These are phyloP conservation scores for Leccinum subgranulosum DNA, from an alignment of 768 basidiomycete species.

Conservation along the genomic window DNA sequence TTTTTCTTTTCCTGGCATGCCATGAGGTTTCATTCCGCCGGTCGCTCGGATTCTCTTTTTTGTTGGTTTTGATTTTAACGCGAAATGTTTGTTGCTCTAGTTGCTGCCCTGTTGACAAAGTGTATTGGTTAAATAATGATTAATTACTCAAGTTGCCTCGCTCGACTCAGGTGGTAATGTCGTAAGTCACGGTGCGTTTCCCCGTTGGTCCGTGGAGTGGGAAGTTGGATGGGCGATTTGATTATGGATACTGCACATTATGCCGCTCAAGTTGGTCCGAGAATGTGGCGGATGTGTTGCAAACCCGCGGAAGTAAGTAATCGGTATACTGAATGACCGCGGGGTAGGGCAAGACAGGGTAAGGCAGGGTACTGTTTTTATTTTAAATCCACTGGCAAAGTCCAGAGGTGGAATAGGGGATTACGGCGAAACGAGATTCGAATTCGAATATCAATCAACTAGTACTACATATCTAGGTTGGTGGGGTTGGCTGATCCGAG, in stretches of 20 bases:
- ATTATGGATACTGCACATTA: no score
- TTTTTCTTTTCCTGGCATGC: neutral
- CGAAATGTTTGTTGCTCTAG: neutral
- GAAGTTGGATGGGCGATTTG: no score
- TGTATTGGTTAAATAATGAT: neutral
- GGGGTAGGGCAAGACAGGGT: neutral
- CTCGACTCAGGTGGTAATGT: neutral
- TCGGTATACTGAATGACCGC: neutral
- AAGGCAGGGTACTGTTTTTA: neutral
- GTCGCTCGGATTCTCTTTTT: neutral
- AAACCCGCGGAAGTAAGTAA: neutral
- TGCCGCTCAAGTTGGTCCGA: no score
- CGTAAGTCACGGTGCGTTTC: neutral
- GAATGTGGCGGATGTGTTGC: neutral
- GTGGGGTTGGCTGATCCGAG: neutral
- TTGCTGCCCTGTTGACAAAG: neutral
- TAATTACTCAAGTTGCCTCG: no score
- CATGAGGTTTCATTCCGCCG: neutral
- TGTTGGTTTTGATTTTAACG: conserved; percentile 2
- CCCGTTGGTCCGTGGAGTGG: neutral
- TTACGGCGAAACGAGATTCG: neutral
- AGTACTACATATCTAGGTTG: no score
- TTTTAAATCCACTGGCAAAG: neutral
- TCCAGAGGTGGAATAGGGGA: neutral
- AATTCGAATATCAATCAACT: neutral